phyloP scores from a whole-genome alignment of 306 rosid species.

The Morella rubra region DNA sequence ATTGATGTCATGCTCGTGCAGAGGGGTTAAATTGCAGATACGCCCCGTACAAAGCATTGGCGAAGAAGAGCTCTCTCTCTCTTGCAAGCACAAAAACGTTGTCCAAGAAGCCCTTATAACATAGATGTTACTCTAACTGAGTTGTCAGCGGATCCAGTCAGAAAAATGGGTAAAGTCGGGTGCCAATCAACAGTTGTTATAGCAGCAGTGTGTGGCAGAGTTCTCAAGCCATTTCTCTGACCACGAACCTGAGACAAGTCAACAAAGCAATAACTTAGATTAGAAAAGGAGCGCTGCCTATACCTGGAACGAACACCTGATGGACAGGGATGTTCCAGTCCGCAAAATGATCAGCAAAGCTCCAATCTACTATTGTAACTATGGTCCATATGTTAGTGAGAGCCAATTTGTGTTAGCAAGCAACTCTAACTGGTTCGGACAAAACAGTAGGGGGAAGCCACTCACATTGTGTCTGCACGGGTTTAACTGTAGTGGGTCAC shows the following conservation, averaged over 20 bases:
- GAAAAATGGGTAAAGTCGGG: conserved; percentile 80
- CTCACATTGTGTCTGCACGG: conserved; percentile 6
- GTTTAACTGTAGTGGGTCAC: neutral
- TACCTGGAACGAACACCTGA: neutral
- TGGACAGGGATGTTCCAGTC: conserved; percentile 1
- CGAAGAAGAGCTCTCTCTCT: neutral
- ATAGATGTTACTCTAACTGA: conserved; percentile 81
- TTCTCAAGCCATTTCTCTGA: conserved; percentile 60
- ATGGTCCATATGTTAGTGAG: neutral
- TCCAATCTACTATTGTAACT: conserved; percentile 6
- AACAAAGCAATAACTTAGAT: conserved; percentile 8
- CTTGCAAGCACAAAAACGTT: conserved; percentile 20
- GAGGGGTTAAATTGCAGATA: no score
- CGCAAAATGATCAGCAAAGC: conserved; percentile 8
- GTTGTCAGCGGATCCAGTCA: conserved; percentile 96
- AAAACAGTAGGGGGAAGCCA: conserved; percentile 4
- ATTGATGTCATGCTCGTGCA: no score
- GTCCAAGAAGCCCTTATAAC: conserved; percentile 28
- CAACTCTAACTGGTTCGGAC: neutral
- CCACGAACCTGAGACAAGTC: conserved; percentile 64
- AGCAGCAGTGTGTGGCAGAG: conserved; percentile 78
- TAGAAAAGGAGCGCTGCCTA: neutral
- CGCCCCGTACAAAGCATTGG: no score
- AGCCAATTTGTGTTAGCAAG: neutral
- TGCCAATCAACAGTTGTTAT: conserved; percentile 97